Conservation (phyloP, 2,329 filamentous ascomycete species). For the Volutella citrinella region DNA sequence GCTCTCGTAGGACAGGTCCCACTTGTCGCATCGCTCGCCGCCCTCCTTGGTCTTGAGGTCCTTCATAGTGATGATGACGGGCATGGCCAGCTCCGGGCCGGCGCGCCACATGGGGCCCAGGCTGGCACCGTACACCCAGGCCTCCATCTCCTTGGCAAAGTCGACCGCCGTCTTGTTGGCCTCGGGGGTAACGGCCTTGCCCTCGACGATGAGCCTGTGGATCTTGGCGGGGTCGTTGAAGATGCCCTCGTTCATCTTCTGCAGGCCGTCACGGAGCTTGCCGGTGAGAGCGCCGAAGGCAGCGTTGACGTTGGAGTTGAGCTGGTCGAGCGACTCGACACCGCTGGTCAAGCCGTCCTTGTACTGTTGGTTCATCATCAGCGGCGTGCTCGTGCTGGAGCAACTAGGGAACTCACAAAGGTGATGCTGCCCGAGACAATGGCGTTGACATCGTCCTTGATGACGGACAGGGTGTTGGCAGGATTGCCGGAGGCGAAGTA, state of each 20-base stretch:
- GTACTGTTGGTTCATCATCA: too few relatives aligned
- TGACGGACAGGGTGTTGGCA: neutral
- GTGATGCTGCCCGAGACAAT: neutral
- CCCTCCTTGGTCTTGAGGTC: too few relatives aligned
- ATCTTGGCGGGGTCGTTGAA: neutral
- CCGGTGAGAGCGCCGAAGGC: neutral
- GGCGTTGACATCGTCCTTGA: conserved; percentile 1
- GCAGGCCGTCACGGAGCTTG: neutral
- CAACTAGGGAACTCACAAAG: neutral
- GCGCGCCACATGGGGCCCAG: too few relatives aligned
- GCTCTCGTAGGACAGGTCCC: too few relatives aligned
- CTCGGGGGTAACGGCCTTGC: neutral
- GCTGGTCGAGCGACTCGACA: neutral
- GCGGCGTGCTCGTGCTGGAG: too few relatives aligned
- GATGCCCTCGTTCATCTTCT: neutral
- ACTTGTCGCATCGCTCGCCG: too few relatives aligned
- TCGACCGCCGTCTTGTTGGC: neutral
- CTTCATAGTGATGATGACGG: too few relatives aligned
- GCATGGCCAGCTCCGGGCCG: too few relatives aligned
- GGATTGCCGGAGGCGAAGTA: too few relatives aligned
- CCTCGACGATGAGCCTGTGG: neutral
- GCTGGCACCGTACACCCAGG: too few relatives aligned
- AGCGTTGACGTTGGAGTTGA: neutral
- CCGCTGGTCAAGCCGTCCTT: neutral
- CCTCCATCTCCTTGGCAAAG: neutral